phyloP scores from a whole-genome alignment of 495 filamentous ascomycete species.

The Aspergillus saccharolyticus region DNA sequence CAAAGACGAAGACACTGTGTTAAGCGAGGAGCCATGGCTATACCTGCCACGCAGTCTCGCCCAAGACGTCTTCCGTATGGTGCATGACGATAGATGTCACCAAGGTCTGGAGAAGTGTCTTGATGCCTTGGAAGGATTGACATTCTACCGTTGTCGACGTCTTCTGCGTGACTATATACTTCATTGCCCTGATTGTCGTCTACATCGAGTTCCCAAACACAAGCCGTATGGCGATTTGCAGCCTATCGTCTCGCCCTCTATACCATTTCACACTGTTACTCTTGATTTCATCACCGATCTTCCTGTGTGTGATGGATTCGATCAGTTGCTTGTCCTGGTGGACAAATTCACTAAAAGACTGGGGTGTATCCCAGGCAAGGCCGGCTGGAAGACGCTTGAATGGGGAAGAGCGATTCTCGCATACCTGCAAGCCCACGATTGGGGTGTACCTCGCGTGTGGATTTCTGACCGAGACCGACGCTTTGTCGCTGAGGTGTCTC shows the following conservation, averaged over 20 bases:
- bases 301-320: not conserved
- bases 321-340: not conserved
- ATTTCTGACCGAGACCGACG: not conserved
- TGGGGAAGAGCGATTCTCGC: not conserved
- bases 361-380: not conserved
- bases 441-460: not conserved
- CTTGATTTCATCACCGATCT: not conserved
- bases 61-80: not conserved
- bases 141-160: not conserved
- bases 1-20: not conserved
- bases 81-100: not conserved
- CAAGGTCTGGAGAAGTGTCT: not conserved
- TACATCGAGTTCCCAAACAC: not conserved
- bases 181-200: not conserved
- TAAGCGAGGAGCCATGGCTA: not conserved
- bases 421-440: not conserved
- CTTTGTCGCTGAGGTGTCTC: not conserved
- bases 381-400: not conserved
- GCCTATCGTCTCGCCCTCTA: not conserved
- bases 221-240: not conserved
- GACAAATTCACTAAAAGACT: constrained; percentile 3
- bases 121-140: not conserved
- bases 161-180: not conserved
- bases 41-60: not conserved
- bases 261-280: not conserved